Percentiles rank a stretch among this genome's conserved stretches.
Conservation (phyloP, 1,284 basidiomycete species). For the Ganoderma meredithae region DNA sequence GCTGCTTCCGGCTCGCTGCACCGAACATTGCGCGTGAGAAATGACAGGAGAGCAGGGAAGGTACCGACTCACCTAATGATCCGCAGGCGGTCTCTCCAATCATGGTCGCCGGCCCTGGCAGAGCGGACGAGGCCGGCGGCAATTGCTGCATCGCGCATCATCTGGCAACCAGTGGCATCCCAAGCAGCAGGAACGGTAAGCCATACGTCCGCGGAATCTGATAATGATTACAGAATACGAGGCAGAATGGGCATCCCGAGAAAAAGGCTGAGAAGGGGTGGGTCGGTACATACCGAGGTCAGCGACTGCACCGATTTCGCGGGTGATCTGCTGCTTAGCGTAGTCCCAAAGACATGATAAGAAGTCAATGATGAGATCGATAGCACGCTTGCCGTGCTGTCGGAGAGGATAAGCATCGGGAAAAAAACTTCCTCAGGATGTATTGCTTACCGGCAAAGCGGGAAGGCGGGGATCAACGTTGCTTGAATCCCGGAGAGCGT, state of each 20-base stretch:
- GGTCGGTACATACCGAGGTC: constrained; percentile 68
- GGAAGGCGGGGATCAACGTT: constrained; percentile 77
- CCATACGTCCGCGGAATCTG: constrained; percentile 82
- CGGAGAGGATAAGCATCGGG: constrained; percentile 16
- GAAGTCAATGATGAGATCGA: constrained; percentile 83
- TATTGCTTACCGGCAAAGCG: constrained; percentile 67
- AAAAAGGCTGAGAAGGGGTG: background rate
- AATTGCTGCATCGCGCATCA: constrained; percentile 85
- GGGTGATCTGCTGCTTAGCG: constrained; percentile 83
- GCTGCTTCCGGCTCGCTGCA: constrained; percentile 82
- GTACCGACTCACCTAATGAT: constrained; percentile 68
- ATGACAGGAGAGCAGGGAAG: background rate
- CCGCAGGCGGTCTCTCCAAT: constrained; percentile 78
- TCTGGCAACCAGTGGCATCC: constrained; percentile 81
- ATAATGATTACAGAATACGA: background rate
- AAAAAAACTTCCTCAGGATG: constrained; percentile 27
- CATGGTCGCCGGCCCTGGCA: constrained; percentile 69
- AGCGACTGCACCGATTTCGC: constrained; percentile 81
- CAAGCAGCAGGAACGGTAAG: constrained; percentile 86
- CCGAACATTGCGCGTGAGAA: constrained; percentile 3
- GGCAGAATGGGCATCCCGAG: constrained; percentile 4
- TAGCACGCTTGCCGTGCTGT: constrained; percentile 74
- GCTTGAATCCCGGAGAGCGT: constrained; percentile 72
- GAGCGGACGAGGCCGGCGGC: constrained; percentile 78
- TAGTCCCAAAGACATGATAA: constrained; percentile 83